phyloP scores from a whole-genome alignment of 2,329 filamentous ascomycete genomes.

The Colletotrichum lupini region DNA sequence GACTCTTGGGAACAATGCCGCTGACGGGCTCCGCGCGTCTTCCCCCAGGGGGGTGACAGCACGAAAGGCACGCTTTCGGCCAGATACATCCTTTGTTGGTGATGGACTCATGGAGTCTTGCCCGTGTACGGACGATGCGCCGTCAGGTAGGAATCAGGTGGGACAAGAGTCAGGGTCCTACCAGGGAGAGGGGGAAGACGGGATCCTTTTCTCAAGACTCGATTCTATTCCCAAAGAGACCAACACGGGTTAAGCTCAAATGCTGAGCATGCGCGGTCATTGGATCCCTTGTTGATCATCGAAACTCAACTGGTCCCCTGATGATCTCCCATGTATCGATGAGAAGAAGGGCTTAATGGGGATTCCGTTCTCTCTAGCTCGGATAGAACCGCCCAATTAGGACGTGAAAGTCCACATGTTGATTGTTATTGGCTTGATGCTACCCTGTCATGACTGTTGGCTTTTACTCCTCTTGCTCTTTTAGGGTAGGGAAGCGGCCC shows the following conservation, averaged over 20 bases:
- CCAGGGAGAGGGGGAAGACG: background rate
- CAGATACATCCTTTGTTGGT: background rate
- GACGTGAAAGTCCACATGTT: background rate
- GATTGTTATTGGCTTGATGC: background rate
- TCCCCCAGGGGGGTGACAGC: too few species aligned
- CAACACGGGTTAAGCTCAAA: background rate
- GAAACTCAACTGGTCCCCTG: background rate
- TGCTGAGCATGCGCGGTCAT: background rate
- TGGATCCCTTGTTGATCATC: background rate
- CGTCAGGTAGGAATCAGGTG: slow-evolving; percentile 31
- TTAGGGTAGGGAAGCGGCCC: background rate
- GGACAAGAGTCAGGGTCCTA: background rate
- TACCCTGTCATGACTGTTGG: background rate
- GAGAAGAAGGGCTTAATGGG: background rate
- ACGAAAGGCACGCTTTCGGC: background rate
- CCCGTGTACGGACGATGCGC: background rate
- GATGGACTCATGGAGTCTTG: slow-evolving; percentile 21
- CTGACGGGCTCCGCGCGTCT: background rate
- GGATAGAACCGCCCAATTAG: slow-evolving; percentile 12
- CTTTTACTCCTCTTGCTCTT: background rate
- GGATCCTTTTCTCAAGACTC: background rate
- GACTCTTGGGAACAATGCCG: background rate
- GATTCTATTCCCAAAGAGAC: background rate
- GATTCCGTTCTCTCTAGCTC: background rate
- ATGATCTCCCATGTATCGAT: background rate